Base-by-base conservation (phyloP, 2,329 filamentous ascomycete genomes). In the Pochonia chlamydosporia region DNA sequence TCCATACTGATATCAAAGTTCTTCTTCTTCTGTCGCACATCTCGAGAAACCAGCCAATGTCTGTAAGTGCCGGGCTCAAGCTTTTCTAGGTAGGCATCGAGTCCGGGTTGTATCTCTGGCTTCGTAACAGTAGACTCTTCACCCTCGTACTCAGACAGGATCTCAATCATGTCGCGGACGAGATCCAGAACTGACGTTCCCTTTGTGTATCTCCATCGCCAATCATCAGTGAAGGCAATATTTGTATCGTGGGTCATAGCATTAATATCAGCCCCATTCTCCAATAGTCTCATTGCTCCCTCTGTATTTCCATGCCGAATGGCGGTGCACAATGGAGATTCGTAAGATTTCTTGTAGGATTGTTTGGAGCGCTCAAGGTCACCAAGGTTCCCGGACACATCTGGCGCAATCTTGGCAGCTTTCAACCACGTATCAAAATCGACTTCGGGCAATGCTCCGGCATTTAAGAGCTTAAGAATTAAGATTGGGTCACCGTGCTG, bases 321-420 rank as follows among this genome's bases (percentile, higher is more conserved):
- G 13, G 89, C 87, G 3, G 73, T 49, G 9, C 89, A 70, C 13
- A 93, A 66, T 0, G 89, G 87, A 57, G 92, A 87, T 46, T 78
- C 70, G 10, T 76, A 58, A 1, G 55, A 59, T 5, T 62, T 50
- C 3, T 70, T 61, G 60, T 82, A 87, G 0, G 56, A 54, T 1
- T 63, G 62, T 48, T 74, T 64, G 46, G 81, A 82, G 0, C 62
- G 43, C 20, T 84, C 76, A 1, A 72, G 59, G 14, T 57, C 65
- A 18, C 68, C 54, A 3, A 71, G 58, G 2, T 56, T 43, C 1
- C 39, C n/a, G 3, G 56, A 52, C 20, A 71, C 56, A 36, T 64
- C 68, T 1, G 70, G 62, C 0, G 67, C 68, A 30, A 79, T 62
- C 51, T 73, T 74, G 11, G 70, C 74, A 0, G 75, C 69, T 57